Base-by-base conservation (phyloP, 2,329 filamentous ascomycete species). In the Drechslerella dactyloides region DNA sequence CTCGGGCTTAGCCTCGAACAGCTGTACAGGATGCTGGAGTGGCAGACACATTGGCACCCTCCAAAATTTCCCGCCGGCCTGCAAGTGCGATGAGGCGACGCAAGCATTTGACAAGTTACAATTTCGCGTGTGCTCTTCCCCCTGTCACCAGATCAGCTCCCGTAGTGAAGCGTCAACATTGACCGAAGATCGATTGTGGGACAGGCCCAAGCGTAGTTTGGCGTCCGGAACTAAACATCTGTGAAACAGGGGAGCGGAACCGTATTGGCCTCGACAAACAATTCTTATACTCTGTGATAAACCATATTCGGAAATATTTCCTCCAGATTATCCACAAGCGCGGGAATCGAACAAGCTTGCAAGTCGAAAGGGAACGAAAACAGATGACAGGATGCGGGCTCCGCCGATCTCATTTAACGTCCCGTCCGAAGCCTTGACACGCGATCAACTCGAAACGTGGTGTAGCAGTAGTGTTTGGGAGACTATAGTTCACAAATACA, bases 331-430 rank as follows among this genome's bases (percentile, higher is more conserved):
- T 44, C 40, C 40, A 44, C 13, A 46, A 33, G 42, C 19, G 52
- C n/a, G 35, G 15, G 48, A n/a, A 53, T 24, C 37, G 2, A 37
- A 30, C 13, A 51, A 56, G 51, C 54, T 55, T 24, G n/a, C n/a
- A n/a, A n/a, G n/a, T n/a, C n/a, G n/a, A n/a, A n/a, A n/a, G 50
- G 23, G 30, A 33, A 44, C 21, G 24, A 50, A 44, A 4, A 33
- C 55, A 33, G 42, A 65, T 72, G 68, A 72, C 68, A 72, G 68
- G 60, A 57, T 60, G 42, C 60, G 60, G 35, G 59, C 54, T 44
- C 53, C 56, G 68, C 64, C 55, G 68, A 72, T 72, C 68, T 42
- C 55, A 72, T 65, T 72, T 65, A 65, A 60, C 57, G 50, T 60
- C 55, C 68, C 68, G 68, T 57, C 60, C 56, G 56, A 56, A 56